Evolutionary conservation across 2,329 filamentous ascomycete genomes (phyloP).

Genomic region (Pestalotiopsis sp.): DNA sequence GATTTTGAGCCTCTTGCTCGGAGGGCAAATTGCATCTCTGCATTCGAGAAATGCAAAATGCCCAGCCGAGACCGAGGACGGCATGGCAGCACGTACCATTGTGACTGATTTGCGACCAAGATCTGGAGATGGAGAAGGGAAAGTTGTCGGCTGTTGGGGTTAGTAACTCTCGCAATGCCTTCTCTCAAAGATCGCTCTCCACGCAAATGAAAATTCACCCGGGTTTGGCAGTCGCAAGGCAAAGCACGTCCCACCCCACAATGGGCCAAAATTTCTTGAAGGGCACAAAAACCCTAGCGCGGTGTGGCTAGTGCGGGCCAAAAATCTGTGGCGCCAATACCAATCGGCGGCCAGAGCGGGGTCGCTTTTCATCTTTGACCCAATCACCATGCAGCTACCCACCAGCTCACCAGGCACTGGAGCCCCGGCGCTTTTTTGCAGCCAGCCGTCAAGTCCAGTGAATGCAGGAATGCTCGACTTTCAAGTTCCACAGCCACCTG

Average conservation of each 20-base stretch:
- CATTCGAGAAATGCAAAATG: background rate
- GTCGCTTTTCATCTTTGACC: background rate
- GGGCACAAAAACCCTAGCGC: slow-evolving; percentile 19
- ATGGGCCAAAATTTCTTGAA: slow-evolving; percentile 12
- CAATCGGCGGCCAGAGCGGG: background rate
- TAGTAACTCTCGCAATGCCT: slow-evolving; percentile 12
- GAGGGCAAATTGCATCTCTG: background rate
- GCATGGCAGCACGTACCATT: slow-evolving; percentile 31
- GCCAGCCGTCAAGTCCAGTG: too few species aligned
- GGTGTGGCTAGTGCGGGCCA: slow-evolving; percentile 31
- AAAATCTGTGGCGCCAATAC: slow-evolving; percentile 13
- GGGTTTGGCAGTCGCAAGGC: slow-evolving; percentile 24
- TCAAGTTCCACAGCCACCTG: too few species aligned
- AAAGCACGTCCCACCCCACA: slow-evolving; percentile 13
- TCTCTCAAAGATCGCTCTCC: slow-evolving; percentile 8
- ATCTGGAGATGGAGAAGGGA: slow-evolving; percentile 42
- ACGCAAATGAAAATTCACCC: slow-evolving; percentile 12
- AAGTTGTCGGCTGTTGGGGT: slow-evolving; percentile 18
- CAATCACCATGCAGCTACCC: background rate
- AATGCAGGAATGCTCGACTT: too few species aligned
- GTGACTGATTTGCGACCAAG: slow-evolving; percentile 57
- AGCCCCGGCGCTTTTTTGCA: background rate
- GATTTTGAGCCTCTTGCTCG: background rate
- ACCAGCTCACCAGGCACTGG: background rate
- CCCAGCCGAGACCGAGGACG: background rate